Evolutionary conservation across 1,284 basidiomycete genomes (phyloP).

Genomic region (Moniliella sp.): DNA sequence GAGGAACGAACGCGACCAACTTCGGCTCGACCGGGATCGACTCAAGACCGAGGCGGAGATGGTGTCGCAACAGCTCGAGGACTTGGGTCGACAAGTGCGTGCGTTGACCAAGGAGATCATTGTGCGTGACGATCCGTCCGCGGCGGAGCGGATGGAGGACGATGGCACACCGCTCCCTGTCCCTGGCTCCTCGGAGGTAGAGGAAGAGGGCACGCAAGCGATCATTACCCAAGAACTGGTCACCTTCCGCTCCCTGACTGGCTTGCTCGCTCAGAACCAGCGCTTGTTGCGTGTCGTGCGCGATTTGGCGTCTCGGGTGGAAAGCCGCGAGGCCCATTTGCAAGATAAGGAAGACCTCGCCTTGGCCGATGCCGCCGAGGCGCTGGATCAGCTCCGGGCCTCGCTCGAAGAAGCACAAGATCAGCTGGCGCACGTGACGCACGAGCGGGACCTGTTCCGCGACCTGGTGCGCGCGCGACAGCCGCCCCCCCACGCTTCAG

Average conservation of each 20-base stretch:
- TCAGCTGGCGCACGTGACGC: conserved; percentile 54
- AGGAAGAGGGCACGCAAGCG: conserved; percentile 29
- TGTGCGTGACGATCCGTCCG: conserved; percentile 55
- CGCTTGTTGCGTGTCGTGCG: conserved; percentile 62
- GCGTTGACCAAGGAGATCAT: conserved; percentile 55
- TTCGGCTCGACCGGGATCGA: conserved; percentile 42
- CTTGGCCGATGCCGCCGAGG: conserved; percentile 62
- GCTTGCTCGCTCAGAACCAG: conserved; percentile 71
- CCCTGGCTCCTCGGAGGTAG: conserved; percentile 11
- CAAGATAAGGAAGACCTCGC: conserved; percentile 52
- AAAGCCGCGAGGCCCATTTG: conserved; percentile 27
- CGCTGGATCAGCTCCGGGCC: conserved; percentile 55
- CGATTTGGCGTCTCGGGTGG: conserved; percentile 37
- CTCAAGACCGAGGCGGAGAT: conserved; percentile 47
- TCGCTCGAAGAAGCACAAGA: conserved; percentile 52
- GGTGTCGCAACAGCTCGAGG: conserved; percentile 47
- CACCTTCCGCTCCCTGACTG: conserved; percentile 57
- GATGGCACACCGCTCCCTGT: conserved; percentile 28
- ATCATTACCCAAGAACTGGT: conserved; percentile 77
- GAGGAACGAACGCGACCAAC: conserved; percentile 43
- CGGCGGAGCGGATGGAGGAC: conserved; percentile 52
- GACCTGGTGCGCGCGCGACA: conserved; percentile 42
- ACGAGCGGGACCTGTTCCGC: conserved; percentile 68
- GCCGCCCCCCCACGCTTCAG: conserved; percentile 2
- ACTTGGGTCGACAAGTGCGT: conserved; percentile 68